A percentile compares a stretch with the other conserved stretches of the same genome.
These are phyloP conservation scores for Raffaelea albimanens DNA, from an alignment of 2,329 filamentous ascomycete species.

Conservation along the genomic window DNA sequence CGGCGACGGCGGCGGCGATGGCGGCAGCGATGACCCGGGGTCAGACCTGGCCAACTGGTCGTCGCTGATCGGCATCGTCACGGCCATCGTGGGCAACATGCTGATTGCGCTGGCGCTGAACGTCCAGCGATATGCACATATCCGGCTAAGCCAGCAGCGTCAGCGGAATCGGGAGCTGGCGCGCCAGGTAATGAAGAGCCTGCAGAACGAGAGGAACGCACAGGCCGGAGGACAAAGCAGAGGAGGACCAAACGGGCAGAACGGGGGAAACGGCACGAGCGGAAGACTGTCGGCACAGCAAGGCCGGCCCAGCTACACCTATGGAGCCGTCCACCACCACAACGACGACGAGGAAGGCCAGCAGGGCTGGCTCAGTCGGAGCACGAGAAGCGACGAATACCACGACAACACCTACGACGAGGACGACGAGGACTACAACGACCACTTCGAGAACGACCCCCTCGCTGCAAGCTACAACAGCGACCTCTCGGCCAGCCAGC, in stretches of 20 bases:
- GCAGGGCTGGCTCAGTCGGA: neutral
- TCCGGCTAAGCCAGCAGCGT: conserved; percentile 65
- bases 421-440: conserved; percentile 31
- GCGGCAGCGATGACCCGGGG: conserved; percentile 21
- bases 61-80: conserved; percentile 87
- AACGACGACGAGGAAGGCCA: conserved; percentile 7
- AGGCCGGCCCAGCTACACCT: conserved; percentile 17
- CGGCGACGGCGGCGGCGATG: conserved; percentile 12
- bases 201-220: conserved; percentile 17
- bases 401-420: conserved; percentile 19
- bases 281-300: conserved; percentile 2
- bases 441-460: conserved; percentile 27
- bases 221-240: conserved; percentile 17
- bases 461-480: conserved; percentile 22
- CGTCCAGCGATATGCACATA: conserved; percentile 91
- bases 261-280: no score
- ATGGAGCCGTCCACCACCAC: conserved; percentile 31
- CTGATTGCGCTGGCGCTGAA: conserved; percentile 94
- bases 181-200: conserved; percentile 41
- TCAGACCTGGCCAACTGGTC: conserved; percentile 65
- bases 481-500: neutral
- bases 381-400: conserved; percentile 4
- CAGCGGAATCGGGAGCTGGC: conserved; percentile 46
- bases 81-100: conserved; percentile 85
- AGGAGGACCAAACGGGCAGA: no score